Percentiles rank a stretch among this genome's conserved stretches.
These are phyloP conservation scores for Ramularia endophylla DNA, from an alignment of 2,329 filamentous ascomycete genomes.

Conservation along the genomic window DNA sequence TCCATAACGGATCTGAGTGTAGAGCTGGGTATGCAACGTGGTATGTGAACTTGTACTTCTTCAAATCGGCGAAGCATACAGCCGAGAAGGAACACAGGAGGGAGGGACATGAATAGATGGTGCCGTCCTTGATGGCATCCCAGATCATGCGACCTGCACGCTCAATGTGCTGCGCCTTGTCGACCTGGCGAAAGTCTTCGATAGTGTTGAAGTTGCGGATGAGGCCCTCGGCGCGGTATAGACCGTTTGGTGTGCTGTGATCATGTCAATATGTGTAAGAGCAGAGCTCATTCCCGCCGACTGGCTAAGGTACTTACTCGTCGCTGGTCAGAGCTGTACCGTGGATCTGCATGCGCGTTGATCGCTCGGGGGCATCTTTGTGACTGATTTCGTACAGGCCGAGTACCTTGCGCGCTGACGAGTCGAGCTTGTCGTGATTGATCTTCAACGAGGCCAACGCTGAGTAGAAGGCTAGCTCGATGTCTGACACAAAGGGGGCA, in stretches of 20 bases:
- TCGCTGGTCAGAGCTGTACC: conserved; percentile 78
- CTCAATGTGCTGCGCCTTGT: conserved; percentile 72
- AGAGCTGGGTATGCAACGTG: conserved; percentile 96
- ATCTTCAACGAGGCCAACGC: conserved; percentile 90
- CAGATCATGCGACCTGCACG: conserved; percentile 83
- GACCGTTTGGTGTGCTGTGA: conserved; percentile 60
- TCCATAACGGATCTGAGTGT: conserved; percentile 83
- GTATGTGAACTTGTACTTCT: conserved; percentile 97
- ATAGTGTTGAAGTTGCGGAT: conserved; percentile 96
- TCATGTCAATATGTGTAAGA: not conserved
- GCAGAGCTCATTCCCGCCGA: not conserved
- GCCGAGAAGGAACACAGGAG: conserved; percentile 83
- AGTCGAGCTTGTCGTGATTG: conserved; percentile 94
- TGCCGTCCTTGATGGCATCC: conserved; percentile 95
- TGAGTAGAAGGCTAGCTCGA: conserved; percentile 92
- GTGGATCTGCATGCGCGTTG: conserved; percentile 84
- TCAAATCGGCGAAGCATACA: conserved; percentile 89
- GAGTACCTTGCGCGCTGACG: conserved; percentile 78
- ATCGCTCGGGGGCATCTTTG: conserved; percentile 63
- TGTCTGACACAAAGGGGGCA: conserved; percentile 85
- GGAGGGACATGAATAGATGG: conserved; percentile 91
- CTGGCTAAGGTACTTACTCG: conserved; percentile 60
- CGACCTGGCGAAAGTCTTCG: conserved; percentile 81
- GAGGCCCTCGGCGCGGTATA: conserved; percentile 81
- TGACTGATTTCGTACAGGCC: conserved; percentile 83